Conservation (phyloP, 805 yeast species). For the Zygosaccharomyces kombuchaensis region DNA sequence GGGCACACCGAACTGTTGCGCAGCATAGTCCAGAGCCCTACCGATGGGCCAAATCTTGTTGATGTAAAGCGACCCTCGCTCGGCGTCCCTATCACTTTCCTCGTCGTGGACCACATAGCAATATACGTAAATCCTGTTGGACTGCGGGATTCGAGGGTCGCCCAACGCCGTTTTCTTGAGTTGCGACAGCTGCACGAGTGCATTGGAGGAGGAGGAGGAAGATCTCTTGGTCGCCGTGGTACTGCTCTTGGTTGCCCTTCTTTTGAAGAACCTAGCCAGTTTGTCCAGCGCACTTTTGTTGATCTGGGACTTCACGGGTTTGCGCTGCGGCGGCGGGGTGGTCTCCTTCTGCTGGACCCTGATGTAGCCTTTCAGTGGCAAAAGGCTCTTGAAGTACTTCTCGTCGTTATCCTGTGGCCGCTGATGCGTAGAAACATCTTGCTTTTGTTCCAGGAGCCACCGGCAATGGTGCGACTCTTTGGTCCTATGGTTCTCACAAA, state of each 20-base stretch:
- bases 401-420: slow-evolving; percentile 14
- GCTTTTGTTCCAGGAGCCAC: slow-evolving; percentile 13
- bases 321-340: not conserved
- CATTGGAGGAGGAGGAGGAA: slow-evolving; percentile 14
- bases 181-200: slow-evolving; percentile 16
- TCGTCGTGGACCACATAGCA: slow-evolving; percentile 20
- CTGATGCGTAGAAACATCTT: not conserved
- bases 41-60: slow-evolving; percentile 35
- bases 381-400: slow-evolving; percentile 25
- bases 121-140: slow-evolving; percentile 27
- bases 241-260: slow-evolving; percentile 9
- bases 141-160: slow-evolving; percentile 25
- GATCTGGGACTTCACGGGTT: slow-evolving; percentile 9
- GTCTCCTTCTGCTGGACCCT: slow-evolving; percentile 16
- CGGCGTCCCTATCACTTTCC: slow-evolving; percentile 10
- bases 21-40: slow-evolving; percentile 30
- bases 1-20: slow-evolving; percentile 22
- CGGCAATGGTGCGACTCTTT: slow-evolving; percentile 29
- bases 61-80: slow-evolving; percentile 19
- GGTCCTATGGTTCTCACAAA: slow-evolving; percentile 29
- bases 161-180: slow-evolving; percentile 27
- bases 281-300: slow-evolving; percentile 26
- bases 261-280: slow-evolving; percentile 25
- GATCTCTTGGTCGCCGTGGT: slow-evolving; percentile 3
- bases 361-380: slow-evolving; percentile 30